Conservation (phyloP, 352 stramenopile species). For the Pythium folliculosum region DNA sequence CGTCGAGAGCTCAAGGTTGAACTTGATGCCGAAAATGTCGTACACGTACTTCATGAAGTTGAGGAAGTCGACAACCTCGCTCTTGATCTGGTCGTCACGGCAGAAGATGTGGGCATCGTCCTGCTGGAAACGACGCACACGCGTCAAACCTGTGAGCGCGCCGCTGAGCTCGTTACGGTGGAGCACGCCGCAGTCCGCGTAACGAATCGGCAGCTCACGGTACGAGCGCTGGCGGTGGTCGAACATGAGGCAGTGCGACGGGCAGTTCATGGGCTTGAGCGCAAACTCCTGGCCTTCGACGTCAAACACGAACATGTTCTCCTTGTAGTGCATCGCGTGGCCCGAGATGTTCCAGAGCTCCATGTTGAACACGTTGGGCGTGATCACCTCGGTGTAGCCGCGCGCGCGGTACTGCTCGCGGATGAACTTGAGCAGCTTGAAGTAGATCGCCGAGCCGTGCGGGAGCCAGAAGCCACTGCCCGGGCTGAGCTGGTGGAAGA, state of each 20-base stretch:
- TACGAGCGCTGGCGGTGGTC: conserved; percentile 95
- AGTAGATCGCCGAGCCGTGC: conserved; percentile 98
- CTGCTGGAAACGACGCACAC: conserved; percentile 97
- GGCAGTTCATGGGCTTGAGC: conserved; percentile 99
- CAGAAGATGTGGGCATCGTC: conserved; percentile 99
- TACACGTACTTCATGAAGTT: conserved; percentile 95
- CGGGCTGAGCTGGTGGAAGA: conserved; percentile 94
- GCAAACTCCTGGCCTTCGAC: conserved; percentile 90
- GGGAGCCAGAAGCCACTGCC: conserved; percentile 98
- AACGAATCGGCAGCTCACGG: conserved; percentile 94
- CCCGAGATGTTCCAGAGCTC: conserved; percentile 98
- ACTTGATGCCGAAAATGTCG: conserved; percentile 94
- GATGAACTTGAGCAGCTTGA: conserved; percentile 92
- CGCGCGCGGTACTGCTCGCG: conserved; percentile 84
- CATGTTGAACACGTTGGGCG: conserved; percentile 97
- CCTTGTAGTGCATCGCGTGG: conserved; percentile 96
- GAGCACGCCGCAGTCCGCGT: conserved; percentile 95
- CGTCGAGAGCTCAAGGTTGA: conserved; percentile 93
- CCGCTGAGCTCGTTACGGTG: conserved; percentile 96
- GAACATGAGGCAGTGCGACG: conserved; percentile 98
- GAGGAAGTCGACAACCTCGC: conserved; percentile 94
- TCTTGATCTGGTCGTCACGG: conserved; percentile 93
- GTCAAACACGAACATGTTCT: conserved; percentile 95
- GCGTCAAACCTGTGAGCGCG: conserved; percentile 95
- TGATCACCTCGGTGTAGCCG: conserved; percentile 97